These are phyloP conservation scores for Nepenthes gracilis DNA, from an alignment of 148 eudicot genomes.

Conservation along the genomic window DNA sequence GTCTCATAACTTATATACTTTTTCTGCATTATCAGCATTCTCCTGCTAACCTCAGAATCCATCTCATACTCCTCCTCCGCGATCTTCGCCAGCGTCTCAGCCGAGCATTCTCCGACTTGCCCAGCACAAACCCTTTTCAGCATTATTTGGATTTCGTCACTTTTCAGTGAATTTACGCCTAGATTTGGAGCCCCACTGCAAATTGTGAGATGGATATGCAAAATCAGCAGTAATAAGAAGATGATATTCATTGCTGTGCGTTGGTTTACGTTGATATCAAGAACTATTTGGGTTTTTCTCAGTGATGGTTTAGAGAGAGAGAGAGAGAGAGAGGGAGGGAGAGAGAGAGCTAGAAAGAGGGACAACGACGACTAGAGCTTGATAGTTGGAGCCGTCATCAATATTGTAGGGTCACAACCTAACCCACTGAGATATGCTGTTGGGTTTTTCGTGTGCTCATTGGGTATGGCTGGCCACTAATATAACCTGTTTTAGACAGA, in stretches of 20 bases:
- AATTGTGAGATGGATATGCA: neutral
- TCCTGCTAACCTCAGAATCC: neutral
- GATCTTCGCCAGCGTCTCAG: neutral
- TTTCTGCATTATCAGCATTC: constrained; percentile 28
- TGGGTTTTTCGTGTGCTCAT: too few species aligned
- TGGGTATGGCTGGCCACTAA: too few species aligned
- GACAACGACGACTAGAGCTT: too few species aligned
- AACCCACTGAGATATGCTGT: too few species aligned
- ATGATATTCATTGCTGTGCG: neutral
- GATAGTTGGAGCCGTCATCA: too few species aligned
- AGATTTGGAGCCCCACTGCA: neutral
- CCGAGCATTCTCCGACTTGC: neutral
- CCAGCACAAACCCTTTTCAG: constrained; percentile 1
- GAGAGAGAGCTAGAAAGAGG: too few species aligned
- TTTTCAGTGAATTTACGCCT: neutral
- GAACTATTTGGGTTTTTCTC: too few species aligned
- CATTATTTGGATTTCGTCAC: neutral
- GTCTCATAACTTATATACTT: constrained; percentile 84
- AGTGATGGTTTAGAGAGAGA: too few species aligned
- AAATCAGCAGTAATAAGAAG: neutral
- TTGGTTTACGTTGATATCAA: too few species aligned
- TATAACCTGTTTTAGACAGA: too few species aligned
- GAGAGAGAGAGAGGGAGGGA: too few species aligned
- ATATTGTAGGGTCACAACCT: too few species aligned
- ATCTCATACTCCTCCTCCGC: neutral